phyloP scores from a whole-genome alignment of 2,329 filamentous ascomycete genomes.

The Penicillium corylophilum region DNA sequence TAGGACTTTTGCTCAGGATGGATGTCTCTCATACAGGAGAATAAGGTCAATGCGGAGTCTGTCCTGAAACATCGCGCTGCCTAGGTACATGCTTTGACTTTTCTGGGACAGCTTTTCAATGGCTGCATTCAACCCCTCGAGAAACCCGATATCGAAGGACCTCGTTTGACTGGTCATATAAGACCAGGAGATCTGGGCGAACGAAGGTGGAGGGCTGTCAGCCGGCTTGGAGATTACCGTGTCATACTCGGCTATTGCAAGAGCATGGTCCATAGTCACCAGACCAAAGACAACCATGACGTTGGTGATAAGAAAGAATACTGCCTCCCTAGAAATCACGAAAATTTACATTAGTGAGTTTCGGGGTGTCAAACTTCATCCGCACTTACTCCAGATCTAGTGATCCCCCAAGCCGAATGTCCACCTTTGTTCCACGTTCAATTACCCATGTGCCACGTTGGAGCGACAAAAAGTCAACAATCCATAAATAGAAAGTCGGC shows the following conservation, averaged over 20 bases:
- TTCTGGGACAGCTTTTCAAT: slow-evolving; percentile 60
- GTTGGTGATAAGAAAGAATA: slow-evolving; percentile 73
- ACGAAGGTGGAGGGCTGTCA: neutral
- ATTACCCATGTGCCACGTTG: slow-evolving; percentile 71
- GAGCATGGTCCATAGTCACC: slow-evolving; percentile 66
- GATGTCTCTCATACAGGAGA: slow-evolving; percentile 50
- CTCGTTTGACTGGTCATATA: slow-evolving; percentile 44
- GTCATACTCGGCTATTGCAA: slow-evolving; percentile 58
- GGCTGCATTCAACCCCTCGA: slow-evolving; percentile 60
- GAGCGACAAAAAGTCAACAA: slow-evolving; percentile 68
- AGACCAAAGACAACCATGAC: slow-evolving; percentile 67
- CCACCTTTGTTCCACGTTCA: slow-evolving; percentile 65
- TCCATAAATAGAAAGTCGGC: slow-evolving; percentile 69
- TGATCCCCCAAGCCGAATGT: slow-evolving; percentile 56
- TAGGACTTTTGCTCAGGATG: too few relatives aligned
- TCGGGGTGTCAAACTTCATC: neutral
- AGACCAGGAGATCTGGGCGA: slow-evolving; percentile 24
- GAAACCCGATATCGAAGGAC: slow-evolving; percentile 52
- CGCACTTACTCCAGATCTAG: slow-evolving; percentile 62
- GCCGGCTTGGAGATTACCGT: neutral
- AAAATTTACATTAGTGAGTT: neutral
- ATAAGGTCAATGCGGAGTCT: slow-evolving; percentile 67
- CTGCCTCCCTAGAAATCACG: slow-evolving; percentile 56
- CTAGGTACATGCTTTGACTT: slow-evolving; percentile 72
- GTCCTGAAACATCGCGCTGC: slow-evolving; percentile 67